Evolutionary conservation across 2,329 filamentous ascomycete genomes (phyloP).

Genomic region (Scedosporium minutisporum): DNA sequence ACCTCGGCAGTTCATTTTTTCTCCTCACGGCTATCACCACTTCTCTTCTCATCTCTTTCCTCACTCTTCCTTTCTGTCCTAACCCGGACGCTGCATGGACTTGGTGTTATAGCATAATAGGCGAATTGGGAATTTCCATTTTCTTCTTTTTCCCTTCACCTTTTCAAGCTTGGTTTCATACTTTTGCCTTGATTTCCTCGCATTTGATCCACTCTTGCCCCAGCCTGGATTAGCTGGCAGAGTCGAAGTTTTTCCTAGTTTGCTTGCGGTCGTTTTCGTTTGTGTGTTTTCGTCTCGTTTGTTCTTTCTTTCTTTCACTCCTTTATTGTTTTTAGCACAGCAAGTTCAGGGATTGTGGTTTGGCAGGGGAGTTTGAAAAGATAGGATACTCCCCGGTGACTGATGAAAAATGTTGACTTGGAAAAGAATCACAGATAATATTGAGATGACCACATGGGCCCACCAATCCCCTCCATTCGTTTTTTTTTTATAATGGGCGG

Average conservation of each 20-base stretch:
- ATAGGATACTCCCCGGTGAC: not conserved
- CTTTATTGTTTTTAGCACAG: not conserved
- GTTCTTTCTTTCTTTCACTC: not conserved
- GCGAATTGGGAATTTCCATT: not conserved
- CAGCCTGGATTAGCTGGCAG: not conserved
- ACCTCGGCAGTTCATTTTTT: not conserved
- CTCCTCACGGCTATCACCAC: constrained; percentile 3
- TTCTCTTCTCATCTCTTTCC: constrained; percentile 3
- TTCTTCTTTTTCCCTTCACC: not conserved
- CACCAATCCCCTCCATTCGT: not conserved
- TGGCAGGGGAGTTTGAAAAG: not conserved
- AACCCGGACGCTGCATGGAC: not conserved
- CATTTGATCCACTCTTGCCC: not conserved
- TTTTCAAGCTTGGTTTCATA: not conserved
- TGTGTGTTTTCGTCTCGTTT: constrained; percentile 4
- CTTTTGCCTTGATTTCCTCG: not conserved
- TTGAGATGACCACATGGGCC: not conserved
- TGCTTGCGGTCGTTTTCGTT: not conserved
- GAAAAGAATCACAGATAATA: not conserved
- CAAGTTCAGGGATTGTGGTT: not conserved
- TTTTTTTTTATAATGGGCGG: not conserved
- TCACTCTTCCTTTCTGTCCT: not conserved
- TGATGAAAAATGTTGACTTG: not conserved
- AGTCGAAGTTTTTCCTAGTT: not conserved
- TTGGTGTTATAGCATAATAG: constrained; percentile 5